Base-by-base conservation (phyloP, 139 green algal genomes). In the Mychonastes homosphaera region DNA sequence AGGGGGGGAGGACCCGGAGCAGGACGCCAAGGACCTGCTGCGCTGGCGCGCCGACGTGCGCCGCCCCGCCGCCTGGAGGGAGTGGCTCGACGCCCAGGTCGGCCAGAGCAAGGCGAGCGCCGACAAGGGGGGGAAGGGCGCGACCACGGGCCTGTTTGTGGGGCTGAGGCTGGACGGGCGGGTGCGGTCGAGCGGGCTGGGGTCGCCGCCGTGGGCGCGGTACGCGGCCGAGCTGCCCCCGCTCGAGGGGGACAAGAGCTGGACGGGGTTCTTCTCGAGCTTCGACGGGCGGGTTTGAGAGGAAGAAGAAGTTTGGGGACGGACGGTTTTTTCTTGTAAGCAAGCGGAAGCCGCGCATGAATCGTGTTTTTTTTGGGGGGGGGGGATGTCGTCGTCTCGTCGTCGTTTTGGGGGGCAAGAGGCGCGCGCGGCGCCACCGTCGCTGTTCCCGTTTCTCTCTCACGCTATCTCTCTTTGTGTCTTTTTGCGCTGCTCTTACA, bases 121-220 rank as follows among this genome's bases (percentile, higher is more conserved):
- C 1, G 75, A 81, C n/a, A 58, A 53, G 29, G 64, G 70, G 21
- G 36, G 47, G 12, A 68, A 63, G 28, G 18, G 2, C 6, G 32
- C 59, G 27, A 55, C 57, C 0, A 10, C 24, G 2, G 75, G 80
- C 21, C 60, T 93, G 53, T 93, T 90, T 47, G 62, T 93, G 15
- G 73, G 77, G 6, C 65, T 93, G 45, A 66, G 85, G 12, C 57
- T 87, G 59, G 83, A 93, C 41, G 85, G 85, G 0, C 74, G 83
- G 2, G 83, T 91, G 60, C 62, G 85, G 1, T 77, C 69, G 27
- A 80, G 66, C 35, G 83, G 85, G 9, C 54, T 45, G 24, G 83
- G 83, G 15, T 47, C 34, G 3, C 79, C 84, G 4, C 82, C 82
- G 0, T 90, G 76, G 78, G 56, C 62, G 6, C 40, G 61, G 4